phyloP scores from a whole-genome alignment of 257 asterid genomes.

The Henckelia pumila region DNA sequence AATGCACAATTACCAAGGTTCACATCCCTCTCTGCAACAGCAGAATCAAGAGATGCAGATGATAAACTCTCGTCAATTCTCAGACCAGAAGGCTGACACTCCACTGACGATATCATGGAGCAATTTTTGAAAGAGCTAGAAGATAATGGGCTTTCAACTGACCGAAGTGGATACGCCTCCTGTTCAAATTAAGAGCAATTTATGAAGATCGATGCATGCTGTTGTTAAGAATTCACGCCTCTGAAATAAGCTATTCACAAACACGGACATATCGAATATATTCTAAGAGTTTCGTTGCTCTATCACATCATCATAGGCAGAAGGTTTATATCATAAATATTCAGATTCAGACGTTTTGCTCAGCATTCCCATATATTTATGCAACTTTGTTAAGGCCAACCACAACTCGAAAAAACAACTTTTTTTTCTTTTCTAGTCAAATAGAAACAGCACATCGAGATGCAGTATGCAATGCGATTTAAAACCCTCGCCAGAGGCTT shows the following conservation, averaged over 20 bases:
- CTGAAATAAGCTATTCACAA: constrained; percentile 12
- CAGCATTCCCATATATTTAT: background rate
- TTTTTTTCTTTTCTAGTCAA: background rate
- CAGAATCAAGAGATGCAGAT: constrained; percentile 66
- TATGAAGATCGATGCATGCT: constrained; percentile 17
- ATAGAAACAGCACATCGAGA: background rate
- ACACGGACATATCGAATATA: background rate
- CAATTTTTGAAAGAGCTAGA: constrained; percentile 37
- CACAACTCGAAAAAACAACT: too few species aligned
- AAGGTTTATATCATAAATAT: background rate
- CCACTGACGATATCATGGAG: constrained; percentile 49
- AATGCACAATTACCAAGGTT: constrained; percentile 51
- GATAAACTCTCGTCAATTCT: constrained; percentile 59
- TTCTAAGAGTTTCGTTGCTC: background rate
- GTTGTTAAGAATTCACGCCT: constrained; percentile 14
- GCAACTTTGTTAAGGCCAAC: background rate
- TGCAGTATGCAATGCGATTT: background rate
- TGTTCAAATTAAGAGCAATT: constrained; percentile 31
- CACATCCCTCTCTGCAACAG: constrained; percentile 55
- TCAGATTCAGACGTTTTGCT: background rate
- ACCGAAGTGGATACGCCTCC: constrained; percentile 53
- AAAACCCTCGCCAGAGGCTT: background rate
- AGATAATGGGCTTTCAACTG: constrained; percentile 47
- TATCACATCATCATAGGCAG: background rate
- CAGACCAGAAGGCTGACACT: constrained; percentile 59